Percentiles rank a stretch among this genome's conserved stretches.
These are phyloP conservation scores for Vanderwaltozyma tropicalis DNA, from an alignment of 805 yeast genomes.

Conservation along the genomic window DNA sequence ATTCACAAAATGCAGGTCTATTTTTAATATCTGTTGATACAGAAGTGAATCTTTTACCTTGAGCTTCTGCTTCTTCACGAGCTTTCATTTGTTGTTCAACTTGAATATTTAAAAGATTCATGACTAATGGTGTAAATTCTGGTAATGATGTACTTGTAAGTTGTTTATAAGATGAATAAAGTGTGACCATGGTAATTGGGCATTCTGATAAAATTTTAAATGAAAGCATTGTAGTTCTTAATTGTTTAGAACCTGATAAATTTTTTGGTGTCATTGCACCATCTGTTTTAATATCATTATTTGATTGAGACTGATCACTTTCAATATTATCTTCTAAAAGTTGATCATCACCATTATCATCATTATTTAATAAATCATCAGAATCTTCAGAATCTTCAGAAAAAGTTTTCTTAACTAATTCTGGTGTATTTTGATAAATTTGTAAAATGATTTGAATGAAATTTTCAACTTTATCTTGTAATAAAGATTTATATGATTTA, in stretches of 20 bases:
- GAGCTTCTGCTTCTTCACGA: conserved; percentile 43
- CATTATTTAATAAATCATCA: conserved; percentile 4
- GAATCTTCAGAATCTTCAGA: conserved; percentile 20
- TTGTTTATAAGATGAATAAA: conserved; percentile 78
- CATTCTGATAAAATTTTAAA: conserved; percentile 92
- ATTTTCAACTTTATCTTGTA: conserved; percentile 63
- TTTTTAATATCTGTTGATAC: conserved; percentile 69
- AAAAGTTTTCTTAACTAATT: conserved; percentile 63
- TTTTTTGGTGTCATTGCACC: not conserved
- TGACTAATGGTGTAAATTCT: conserved; percentile 68
- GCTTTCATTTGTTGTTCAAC: conserved; percentile 73
- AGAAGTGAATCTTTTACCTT: conserved; percentile 52
- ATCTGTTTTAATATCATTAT: not conserved
- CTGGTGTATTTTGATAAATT: conserved; percentile 71
- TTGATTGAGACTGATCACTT: not conserved
- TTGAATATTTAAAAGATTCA: conserved; percentile 62
- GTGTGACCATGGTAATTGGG: conserved; percentile 90
- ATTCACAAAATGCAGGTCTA: conserved; percentile 74
- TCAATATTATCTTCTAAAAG: not conserved
- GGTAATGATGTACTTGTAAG: conserved; percentile 64
- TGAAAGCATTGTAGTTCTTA: conserved; percentile 63
- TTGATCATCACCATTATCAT: conserved; percentile 1
- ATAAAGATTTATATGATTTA: conserved; percentile 62
- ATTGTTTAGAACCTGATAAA: conserved; percentile 28
- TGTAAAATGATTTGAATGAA: conserved; percentile 68